Conservation (phyloP, 2,329 filamentous ascomycete species). For the Nemania bipapillata region DNA sequence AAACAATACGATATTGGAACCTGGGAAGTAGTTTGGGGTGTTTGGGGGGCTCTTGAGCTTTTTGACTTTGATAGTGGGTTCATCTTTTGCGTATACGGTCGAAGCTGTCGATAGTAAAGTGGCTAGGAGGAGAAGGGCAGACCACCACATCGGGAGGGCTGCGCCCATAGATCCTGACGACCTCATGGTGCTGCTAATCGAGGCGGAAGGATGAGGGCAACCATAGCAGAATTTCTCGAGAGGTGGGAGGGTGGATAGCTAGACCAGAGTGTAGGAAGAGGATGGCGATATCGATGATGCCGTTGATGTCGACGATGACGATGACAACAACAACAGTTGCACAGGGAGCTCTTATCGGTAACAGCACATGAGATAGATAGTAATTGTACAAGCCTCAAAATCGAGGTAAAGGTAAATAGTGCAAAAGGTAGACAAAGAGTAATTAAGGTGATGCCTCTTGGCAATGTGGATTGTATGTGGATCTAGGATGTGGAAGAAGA, state of each 20-base stretch:
- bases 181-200: constrained; percentile 64
- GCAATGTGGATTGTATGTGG: neutral
- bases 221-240: constrained; percentile 54
- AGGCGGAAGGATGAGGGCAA: constrained; percentile 51
- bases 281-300: constrained; percentile 11
- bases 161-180: constrained; percentile 59
- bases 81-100: constrained; percentile 65
- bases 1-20: constrained; percentile 83
- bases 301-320: neutral
- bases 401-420: neutral
- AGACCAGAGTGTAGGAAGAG: neutral
- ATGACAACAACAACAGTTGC: constrained; percentile 10
- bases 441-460: neutral
- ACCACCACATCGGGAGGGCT: constrained; percentile 57
- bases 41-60: constrained; percentile 73
- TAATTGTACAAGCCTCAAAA: constrained; percentile 12
- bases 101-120: constrained; percentile 44
- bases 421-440: constrained; percentile 2
- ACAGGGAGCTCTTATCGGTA: constrained; percentile 16
- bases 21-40: constrained; percentile 88
- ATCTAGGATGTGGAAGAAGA: neutral
- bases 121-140: constrained; percentile 52
- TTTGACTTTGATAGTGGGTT: constrained; percentile 72
- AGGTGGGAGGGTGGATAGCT: constrained; percentile 5
- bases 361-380: constrained; percentile 9